phyloP scores from a whole-genome alignment of 2,329 filamentous ascomycete species.

The Fusarium sp. region DNA sequence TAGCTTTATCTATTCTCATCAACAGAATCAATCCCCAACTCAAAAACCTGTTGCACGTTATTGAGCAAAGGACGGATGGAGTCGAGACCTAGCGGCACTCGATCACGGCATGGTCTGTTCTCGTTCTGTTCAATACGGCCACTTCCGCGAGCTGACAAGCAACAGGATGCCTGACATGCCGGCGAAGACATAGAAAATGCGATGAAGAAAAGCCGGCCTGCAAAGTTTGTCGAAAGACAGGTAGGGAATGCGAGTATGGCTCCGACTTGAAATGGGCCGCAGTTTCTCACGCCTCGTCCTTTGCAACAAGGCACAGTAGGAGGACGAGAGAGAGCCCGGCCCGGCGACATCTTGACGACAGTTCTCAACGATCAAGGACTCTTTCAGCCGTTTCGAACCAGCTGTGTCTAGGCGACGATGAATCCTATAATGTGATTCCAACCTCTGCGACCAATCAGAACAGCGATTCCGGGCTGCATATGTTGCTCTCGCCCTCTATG shows the following conservation, averaged over 20 bases:
- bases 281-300: neutral
- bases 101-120: neutral
- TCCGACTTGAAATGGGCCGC: slow-evolving; percentile 8
- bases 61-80: neutral
- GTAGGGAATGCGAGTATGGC: slow-evolving; percentile 8
- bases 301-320: neutral
- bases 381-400: neutral
- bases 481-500: neutral
- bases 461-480: neutral
- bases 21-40: neutral
- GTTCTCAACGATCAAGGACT: neutral
- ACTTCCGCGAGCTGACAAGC: slow-evolving; percentile 5
- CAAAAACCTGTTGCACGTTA: neutral
- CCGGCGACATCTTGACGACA: neutral
- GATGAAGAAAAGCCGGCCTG: slow-evolving; percentile 12
- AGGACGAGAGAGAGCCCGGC: neutral
- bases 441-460: neutral
- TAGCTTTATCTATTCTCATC: neutral
- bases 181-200: slow-evolving; percentile 11
- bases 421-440: neutral
- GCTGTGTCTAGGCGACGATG: neutral
- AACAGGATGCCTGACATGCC: slow-evolving; percentile 14
- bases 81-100: neutral
- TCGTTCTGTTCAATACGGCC: neutral
- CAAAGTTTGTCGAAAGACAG: neutral